A percentile compares a stretch with the other conserved stretches of the same genome.
Evolutionary conservation across 2,329 filamentous ascomycete species (phyloP).

Genomic region (Cladophialophora immunda): DNA sequence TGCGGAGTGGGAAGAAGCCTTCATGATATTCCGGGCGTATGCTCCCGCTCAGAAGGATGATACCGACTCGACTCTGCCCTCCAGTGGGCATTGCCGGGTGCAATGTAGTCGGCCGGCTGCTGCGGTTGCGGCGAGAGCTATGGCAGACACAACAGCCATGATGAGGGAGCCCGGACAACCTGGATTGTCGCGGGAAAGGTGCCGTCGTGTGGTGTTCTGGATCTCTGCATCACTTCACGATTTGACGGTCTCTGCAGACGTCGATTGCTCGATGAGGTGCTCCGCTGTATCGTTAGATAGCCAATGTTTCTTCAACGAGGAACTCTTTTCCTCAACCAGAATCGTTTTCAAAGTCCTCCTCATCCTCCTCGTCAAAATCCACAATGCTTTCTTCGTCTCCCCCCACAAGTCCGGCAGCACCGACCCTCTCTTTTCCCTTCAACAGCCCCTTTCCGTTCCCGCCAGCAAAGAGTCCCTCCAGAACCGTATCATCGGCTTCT

Average conservation of each 20-base stretch:
- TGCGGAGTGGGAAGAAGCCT: conserved; percentile 27
- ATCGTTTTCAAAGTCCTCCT: conserved; percentile 7
- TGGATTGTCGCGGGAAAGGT: not conserved
- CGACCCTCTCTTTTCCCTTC: conserved; percentile 8
- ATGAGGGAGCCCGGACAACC: not conserved
- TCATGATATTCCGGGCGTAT: conserved; percentile 13
- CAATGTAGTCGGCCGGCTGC: not conserved
- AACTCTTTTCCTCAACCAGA: conserved; percentile 5
- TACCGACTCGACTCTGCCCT: not conserved
- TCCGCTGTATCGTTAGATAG: not conserved
- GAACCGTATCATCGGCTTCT: conserved; percentile 4
- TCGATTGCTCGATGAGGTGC: not conserved
- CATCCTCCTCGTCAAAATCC: conserved; percentile 28
- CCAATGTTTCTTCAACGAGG: not conserved
- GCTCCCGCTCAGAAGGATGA: not conserved
- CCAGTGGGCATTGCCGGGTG: not conserved
- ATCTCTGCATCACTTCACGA: not conserved
- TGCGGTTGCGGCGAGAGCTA: not conserved
- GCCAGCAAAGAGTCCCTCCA: conserved; percentile 15
- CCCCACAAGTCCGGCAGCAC: not conserved
- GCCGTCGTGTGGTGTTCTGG: not conserved
- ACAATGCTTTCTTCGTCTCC: conserved; percentile 26
- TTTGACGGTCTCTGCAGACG: not conserved
- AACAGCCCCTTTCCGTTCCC: not conserved
- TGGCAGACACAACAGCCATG: not conserved